phyloP scores from a whole-genome alignment of 345 rosid genomes.

The Citrus reticulata region DNA sequence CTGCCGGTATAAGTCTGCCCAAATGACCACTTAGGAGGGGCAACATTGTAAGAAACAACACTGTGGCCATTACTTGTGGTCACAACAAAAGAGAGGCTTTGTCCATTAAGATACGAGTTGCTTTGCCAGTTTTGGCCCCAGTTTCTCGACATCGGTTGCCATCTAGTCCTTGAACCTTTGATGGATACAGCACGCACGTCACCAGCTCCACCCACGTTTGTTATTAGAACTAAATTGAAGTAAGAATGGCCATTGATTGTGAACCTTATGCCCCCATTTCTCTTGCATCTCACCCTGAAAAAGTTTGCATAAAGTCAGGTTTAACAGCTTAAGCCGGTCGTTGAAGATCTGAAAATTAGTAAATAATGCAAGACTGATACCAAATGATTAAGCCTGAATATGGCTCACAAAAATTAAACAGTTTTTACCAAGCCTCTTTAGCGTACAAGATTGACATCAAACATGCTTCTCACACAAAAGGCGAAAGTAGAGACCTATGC shows the following conservation, averaged over 20 bases:
- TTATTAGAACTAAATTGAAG: conserved; percentile 65
- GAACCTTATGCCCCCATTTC: conserved; percentile 73
- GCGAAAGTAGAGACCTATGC: neutral
- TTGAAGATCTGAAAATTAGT: neutral
- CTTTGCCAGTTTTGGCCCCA: conserved; percentile 95
- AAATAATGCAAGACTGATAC: neutral
- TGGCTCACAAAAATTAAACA: no score
- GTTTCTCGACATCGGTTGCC: conserved; percentile 77
- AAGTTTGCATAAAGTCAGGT: neutral
- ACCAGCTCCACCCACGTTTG: conserved; percentile 80
- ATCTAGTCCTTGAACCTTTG: conserved; percentile 57
- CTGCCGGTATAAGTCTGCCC: conserved; percentile 69
- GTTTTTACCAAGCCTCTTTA: neutral
- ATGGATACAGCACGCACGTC: conserved; percentile 59
- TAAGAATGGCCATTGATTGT: conserved; percentile 76
- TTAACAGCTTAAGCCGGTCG: neutral
- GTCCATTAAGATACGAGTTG: conserved; percentile 70
- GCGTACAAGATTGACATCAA: neutral
- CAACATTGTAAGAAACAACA: conserved; percentile 59
- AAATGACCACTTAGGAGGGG: conserved; percentile 66
- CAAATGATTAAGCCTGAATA: neutral
- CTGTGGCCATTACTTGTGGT: conserved; percentile 61
- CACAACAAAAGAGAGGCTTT: conserved; percentile 63
- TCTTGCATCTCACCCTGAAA: conserved; percentile 57
- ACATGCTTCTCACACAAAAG: neutral